These are phyloP conservation scores for Rhodotorula glutinis DNA, from an alignment of 1,284 basidiomycete species.

Conservation along the genomic window DNA sequence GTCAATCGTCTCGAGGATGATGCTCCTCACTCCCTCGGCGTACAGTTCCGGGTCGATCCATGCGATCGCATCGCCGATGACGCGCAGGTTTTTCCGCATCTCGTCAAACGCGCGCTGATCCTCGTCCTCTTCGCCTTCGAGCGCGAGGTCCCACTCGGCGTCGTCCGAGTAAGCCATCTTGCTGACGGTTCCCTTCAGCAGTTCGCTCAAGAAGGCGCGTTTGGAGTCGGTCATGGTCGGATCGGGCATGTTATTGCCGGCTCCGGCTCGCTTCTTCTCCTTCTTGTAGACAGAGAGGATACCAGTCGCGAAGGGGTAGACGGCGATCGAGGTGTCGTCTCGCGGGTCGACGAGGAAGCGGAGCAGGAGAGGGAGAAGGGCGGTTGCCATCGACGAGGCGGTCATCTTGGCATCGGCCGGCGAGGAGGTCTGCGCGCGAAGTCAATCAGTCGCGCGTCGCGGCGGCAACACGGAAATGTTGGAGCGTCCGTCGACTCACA, in stretches of 20 bases:
- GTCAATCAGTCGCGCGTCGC: rapidly evolving
- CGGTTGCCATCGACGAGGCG: constrained; percentile 65
- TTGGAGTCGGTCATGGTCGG: constrained; percentile 62
- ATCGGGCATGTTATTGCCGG: constrained; percentile 49
- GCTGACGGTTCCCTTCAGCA: constrained; percentile 74
- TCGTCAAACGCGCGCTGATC: constrained; percentile 79
- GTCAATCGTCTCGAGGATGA: constrained; percentile 69
- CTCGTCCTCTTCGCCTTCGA: constrained; percentile 73
- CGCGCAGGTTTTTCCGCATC: constrained; percentile 81
- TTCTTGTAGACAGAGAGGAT: constrained; percentile 75
- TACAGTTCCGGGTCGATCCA: constrained; percentile 78
- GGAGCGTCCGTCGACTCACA: too few relatives aligned
- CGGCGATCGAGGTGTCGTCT: constrained; percentile 74
- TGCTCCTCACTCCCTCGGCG: constrained; percentile 64
- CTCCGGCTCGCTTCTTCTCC: constrained; percentile 62
- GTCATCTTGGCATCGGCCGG: constrained; percentile 64
- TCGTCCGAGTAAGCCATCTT: constrained; percentile 62
- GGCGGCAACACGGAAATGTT: too few relatives aligned
- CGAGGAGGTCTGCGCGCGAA: constrained; percentile 57
- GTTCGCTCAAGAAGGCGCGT: constrained; percentile 71
- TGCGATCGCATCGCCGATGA: constrained; percentile 75
- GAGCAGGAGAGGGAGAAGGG: constrained; percentile 75
- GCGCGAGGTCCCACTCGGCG: constrained; percentile 71
- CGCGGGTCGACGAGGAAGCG: constrained; percentile 85
- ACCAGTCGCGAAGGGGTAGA: constrained; percentile 74